phyloP scores from a whole-genome alignment of 108 stramenopile genomes.

The Cyclotella atomus region DNA sequence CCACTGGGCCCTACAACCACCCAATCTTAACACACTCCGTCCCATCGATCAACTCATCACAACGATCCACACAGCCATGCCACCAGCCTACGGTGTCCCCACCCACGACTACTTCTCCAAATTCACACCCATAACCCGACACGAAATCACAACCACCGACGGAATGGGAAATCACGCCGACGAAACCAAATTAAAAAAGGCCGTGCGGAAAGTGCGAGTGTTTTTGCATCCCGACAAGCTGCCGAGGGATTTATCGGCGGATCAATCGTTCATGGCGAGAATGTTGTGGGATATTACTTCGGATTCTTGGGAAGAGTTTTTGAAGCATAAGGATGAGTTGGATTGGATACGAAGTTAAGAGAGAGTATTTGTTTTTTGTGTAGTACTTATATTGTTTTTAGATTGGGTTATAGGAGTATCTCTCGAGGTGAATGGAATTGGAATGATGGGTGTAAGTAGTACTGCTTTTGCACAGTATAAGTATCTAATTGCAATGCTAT shows the following conservation, averaged over 20 bases:
- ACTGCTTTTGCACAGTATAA: too few species aligned
- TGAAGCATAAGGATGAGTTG: slow-evolving; percentile 73
- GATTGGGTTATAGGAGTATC: background rate
- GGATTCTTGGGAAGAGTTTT: slow-evolving; percentile 83
- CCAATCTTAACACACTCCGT: slow-evolving; percentile 67
- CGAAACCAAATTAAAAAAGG: slow-evolving; percentile 79
- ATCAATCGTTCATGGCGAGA: slow-evolving; percentile 75
- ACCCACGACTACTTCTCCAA: slow-evolving; percentile 84
- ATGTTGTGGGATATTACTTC: slow-evolving; percentile 87
- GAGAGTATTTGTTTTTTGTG: background rate
- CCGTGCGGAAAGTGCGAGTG: slow-evolving; percentile 79
- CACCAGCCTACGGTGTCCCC: slow-evolving; percentile 74
- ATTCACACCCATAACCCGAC: slow-evolving; percentile 64
- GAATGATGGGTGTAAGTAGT: too few species aligned
- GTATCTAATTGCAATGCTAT: too few species aligned
- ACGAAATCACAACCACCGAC: slow-evolving; percentile 45
- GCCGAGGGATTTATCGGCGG: slow-evolving; percentile 70
- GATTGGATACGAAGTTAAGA: slow-evolving; percentile 61
- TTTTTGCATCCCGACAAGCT: slow-evolving; percentile 87
- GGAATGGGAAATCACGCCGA: slow-evolving; percentile 61
- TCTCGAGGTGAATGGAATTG: too few species aligned
- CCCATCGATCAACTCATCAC: slow-evolving; percentile 71
- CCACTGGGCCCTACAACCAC: slow-evolving; percentile 85
- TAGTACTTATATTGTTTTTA: background rate
- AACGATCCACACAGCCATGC: slow-evolving; percentile 80